Evolutionary conservation across 495 filamentous ascomycete genomes (phyloP), one percentile per base, ranked within the genome.

Genomic region (Penicillium lagena): DNA sequence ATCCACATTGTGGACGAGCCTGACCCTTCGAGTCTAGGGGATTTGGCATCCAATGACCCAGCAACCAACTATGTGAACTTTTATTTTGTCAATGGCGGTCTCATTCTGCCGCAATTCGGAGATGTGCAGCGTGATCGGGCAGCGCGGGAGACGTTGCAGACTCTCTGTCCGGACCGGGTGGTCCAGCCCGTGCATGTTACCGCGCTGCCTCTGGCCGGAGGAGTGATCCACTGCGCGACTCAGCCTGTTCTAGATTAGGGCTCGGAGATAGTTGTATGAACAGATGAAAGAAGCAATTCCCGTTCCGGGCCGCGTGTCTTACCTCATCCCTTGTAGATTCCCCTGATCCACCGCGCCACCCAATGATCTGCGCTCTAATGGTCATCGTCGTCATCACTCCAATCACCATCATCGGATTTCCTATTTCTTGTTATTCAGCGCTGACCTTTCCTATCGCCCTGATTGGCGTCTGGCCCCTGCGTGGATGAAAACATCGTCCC

Each of bases 191-290:
- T 62, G 15, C 47, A 46, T 47, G 35, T 46, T 12, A 55, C 40
- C 32, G 54, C 53, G 9, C 52, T 62, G 36, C 54, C 56, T 10
- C 32, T 57, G 13, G 54, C 50, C 28, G 59, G 56, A 5, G 59
- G 59, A 12, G 56, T 57, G 37, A 39, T 62, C 32, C 59, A 62
- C 43, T 58, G 59, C 39, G 54, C 51, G 7, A 60, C 59, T 8
- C 56, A 62, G 37, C 56, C 57, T 40, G 51, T 58, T 12, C 46
- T 40, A 30, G 33, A 38, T 7, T n/a, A n/a, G 15, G 28, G 22
- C 22, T 22, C 22, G 22, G 22, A 22, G 22, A 22, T 22, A 22
- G 22, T 22, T 4, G 22, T 2, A 17, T 17, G 15, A 17, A 17
- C 15, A 0, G 3, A 22, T 22, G 22, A 4, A 22, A 22, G 22